Conservation (phyloP, 2,329 filamentous ascomycete genomes). For the Fusarium nodosum region DNA sequence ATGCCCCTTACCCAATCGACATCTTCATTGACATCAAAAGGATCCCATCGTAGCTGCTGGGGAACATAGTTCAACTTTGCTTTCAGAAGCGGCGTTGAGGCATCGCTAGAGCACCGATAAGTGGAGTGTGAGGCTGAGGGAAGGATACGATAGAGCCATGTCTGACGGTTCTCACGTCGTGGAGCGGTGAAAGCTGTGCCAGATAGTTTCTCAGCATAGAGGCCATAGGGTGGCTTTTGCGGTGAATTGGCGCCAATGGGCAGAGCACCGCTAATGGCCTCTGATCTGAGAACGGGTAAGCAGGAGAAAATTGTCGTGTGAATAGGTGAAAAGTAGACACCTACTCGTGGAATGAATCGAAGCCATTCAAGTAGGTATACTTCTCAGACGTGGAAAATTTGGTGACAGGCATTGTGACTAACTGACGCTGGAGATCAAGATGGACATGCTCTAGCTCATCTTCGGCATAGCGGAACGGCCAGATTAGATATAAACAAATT, state of each 20-base stretch:
- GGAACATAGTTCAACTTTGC: conserved; percentile 62
- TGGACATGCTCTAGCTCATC: background rate
- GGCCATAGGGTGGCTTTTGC: conserved; percentile 80
- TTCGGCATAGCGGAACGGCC: background rate
- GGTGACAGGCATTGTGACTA: conserved; percentile 37
- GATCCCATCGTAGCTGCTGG: conserved; percentile 87
- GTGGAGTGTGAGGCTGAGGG: conserved; percentile 72
- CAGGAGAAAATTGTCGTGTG: conserved; percentile 50
- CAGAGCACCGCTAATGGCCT: conserved; percentile 79
- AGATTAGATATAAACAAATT: background rate
- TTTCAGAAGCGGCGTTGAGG: conserved; percentile 12
- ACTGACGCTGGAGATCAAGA: background rate
- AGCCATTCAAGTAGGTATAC: conserved; percentile 84
- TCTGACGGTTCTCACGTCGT: conserved; percentile 75
- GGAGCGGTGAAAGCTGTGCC: conserved; percentile 80
- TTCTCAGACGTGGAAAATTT: conserved; percentile 56
- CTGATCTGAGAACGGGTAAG: conserved; percentile 62
- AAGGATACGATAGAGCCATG: conserved; percentile 78
- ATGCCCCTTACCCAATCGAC: conserved; percentile 69
- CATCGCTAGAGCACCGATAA: conserved; percentile 53
- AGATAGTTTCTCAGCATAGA: conserved; percentile 85
- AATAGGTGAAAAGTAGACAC: rapidly evolving
- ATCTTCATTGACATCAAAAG: conserved; percentile 77
- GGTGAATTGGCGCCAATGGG: conserved; percentile 84
- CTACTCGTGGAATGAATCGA: conserved; percentile 81